phyloP scores from a whole-genome alignment of 75 land plant genomes.

The Picea sitchensis region DNA sequence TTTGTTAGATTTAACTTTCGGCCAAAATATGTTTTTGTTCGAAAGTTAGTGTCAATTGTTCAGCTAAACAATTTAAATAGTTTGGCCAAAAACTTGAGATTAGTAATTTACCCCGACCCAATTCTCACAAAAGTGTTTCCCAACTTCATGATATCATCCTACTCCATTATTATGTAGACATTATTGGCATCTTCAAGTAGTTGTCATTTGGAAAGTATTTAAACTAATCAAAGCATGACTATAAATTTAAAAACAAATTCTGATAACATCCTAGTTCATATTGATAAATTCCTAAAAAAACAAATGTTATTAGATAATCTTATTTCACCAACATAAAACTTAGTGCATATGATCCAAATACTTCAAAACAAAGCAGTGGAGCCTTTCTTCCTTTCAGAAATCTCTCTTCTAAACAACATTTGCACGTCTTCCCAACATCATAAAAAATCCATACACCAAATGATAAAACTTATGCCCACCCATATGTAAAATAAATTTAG shows the following conservation, averaged over 20 bases:
- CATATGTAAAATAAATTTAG: neutral
- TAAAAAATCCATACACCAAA: neutral
- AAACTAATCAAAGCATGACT: neutral
- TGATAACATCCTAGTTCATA: neutral
- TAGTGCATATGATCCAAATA: neutral
- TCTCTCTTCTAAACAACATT: no score
- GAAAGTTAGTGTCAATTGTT: no score
- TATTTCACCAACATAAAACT: neutral
- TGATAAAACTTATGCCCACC: neutral
- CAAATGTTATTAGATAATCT: neutral
- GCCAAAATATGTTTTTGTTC: no score
- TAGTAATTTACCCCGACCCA: no score
- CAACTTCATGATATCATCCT: neutral
- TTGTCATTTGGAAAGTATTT: conserved; percentile 48
- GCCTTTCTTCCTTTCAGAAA: neutral
- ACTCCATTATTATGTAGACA: conserved; percentile 73
- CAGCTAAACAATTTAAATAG: no score
- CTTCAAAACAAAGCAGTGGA: neutral
- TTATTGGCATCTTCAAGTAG: conserved; percentile 56
- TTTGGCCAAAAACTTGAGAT: no score
- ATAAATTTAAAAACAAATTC: neutral
- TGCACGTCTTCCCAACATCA: no score
- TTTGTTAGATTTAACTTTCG: no score
- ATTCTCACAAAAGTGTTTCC: no score
- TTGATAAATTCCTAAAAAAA: neutral